Evolutionary conservation across 768 basidiomycete species (phyloP), one percentile per base, ranked within the genome.

Genomic region (Mycena maculata): DNA sequence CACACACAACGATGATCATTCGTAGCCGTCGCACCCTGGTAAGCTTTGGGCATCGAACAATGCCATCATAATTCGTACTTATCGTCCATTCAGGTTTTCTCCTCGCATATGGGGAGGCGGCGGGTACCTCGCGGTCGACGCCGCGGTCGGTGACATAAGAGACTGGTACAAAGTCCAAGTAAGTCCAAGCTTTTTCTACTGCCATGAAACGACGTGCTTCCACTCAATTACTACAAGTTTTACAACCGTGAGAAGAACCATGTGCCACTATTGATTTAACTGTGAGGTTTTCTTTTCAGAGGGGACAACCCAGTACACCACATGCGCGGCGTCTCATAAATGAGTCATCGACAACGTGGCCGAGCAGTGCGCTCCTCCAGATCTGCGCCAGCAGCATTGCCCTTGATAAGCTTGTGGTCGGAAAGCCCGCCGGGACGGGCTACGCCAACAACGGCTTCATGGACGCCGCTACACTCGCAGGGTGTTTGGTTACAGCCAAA

Each of bases 81-180:
- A 38, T 9, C 36, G 36, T 16, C 10, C 36, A 38, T 15, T 12
- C 42, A 61, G 60, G 60, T 61, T 61, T 30, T 76, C 81, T 23
- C 81, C 81, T 15, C 76, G 67, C 44, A 73, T 65, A 56, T 85
- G 78, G 76, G 76, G 76, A 27, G 82, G 81, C 28, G 88, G 88
- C 30, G 89, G 84, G 11, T 90, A 90, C 72, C 78, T 86, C 22
- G 80, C 78, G 50, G 84, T 91, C 28, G 81, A 90, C 73, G 57
- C 79, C 50, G 67, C 76, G 7, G 87, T 88, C 15, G 89, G 89
- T 7, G 78, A 73, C 65, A 74, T 85, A 33, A 91, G 90, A 69
- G 90, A 91, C 75, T 91, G 88, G 85, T 89, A 86, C 73, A 85
- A 86, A 61, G 70, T 84, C 52, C 82, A 88, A 80, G 86, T 87